Evolutionary conservation across 768 basidiomycete genomes (phyloP).

Genomic region (Termitomyces heimii): DNA sequence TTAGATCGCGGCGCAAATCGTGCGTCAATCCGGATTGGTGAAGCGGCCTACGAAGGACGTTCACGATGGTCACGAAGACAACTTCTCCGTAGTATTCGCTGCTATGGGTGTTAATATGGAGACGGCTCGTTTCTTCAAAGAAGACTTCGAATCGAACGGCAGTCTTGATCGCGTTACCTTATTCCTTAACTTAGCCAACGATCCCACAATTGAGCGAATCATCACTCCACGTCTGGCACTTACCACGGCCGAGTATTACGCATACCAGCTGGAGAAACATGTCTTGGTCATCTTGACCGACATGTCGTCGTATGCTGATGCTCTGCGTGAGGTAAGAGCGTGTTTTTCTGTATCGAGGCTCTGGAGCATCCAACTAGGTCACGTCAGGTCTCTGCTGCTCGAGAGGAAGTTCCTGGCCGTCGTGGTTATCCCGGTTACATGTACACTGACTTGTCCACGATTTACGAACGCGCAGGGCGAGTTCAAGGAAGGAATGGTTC

Average conservation of each 20-base stretch:
- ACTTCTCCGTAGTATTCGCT: conserved; percentile 99
- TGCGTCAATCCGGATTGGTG: conserved; percentile 97
- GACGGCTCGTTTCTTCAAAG: conserved; percentile 98
- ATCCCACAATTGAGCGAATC: conserved; percentile 99
- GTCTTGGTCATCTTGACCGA: conserved; percentile 98
- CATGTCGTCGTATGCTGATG: conserved; percentile 98
- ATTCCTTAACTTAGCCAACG: conserved; percentile 98
- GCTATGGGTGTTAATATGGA: conserved; percentile 99
- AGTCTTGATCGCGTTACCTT: conserved; percentile 95
- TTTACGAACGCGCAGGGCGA: conserved; percentile 98
- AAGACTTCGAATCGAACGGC: conserved; percentile 99
- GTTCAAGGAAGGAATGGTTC: conserved; percentile 97
- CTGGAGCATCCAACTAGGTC: conserved; percentile 3
- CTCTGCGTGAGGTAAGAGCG: conserved; percentile 75
- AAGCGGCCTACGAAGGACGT: conserved; percentile 96
- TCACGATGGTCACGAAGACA: conserved; percentile 98
- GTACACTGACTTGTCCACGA: conserved; percentile 99
- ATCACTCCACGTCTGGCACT: conserved; percentile 97
- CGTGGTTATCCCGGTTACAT: conserved; percentile 98
- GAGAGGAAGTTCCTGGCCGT: conserved; percentile 98
- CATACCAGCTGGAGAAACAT: conserved; percentile 99
- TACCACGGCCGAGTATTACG: conserved; percentile 98
- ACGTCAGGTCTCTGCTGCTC: conserved; percentile 87
- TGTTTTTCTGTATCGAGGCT: neutral
- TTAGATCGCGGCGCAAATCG: conserved; percentile 99